Percentiles rank a stretch among this genome's conserved stretches.
Conservation (phyloP, 148 eudicot genomes). For the Chenopodium formosanum region DNA sequence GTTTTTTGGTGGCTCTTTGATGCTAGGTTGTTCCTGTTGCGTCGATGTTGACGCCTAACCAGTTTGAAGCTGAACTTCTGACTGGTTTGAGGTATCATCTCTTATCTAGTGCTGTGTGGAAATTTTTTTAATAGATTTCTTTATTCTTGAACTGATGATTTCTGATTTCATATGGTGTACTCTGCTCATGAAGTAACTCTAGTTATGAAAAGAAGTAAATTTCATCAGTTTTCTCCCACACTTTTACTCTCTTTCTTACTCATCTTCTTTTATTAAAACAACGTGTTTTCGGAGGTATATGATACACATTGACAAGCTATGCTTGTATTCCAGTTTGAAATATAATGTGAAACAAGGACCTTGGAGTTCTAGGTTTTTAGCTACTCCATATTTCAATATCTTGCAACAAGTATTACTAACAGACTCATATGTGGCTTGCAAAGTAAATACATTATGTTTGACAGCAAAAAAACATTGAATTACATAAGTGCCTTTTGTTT, state of each 20-base stretch:
- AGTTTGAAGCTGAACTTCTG: constrained; percentile 92
- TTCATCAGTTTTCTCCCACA: not conserved
- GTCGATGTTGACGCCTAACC: constrained; percentile 98
- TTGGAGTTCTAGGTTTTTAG: not conserved
- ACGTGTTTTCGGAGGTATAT: not conserved
- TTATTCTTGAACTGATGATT: constrained; percentile 5
- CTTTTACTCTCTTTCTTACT: not conserved
- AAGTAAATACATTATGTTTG: not conserved
- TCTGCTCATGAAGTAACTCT: not conserved
- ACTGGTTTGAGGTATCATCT: constrained; percentile 71
- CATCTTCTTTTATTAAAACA: not conserved
- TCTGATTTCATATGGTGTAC: not conserved
- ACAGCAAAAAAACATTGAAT: not conserved
- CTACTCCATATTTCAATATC: not conserved
- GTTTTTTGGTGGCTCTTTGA: constrained; percentile 15
- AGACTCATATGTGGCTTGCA: not conserved
- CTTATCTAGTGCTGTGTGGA: not conserved
- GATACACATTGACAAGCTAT: not conserved
- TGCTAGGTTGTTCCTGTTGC: constrained; percentile 96
- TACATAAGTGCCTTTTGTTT: not conserved
- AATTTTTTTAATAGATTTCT: not conserved
- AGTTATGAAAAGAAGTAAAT: not conserved
- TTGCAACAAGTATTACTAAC: not conserved
- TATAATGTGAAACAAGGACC: constrained; percentile 1
- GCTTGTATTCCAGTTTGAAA: not conserved